Conservation (phyloP, 78 protist genomes). For the Salpingoeca rosetta region DNA sequence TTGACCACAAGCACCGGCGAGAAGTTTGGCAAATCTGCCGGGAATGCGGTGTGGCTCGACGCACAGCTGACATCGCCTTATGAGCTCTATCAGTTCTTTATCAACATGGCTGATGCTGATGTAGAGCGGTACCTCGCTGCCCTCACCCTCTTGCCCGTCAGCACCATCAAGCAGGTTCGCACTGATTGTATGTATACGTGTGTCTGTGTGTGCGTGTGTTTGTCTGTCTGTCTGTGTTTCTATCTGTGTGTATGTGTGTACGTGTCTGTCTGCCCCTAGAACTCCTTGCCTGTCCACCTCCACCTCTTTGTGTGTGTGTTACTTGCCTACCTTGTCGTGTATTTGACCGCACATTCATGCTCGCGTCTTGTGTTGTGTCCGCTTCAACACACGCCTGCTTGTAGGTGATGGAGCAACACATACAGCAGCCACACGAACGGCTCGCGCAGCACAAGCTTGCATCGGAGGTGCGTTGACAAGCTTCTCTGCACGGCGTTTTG, state of each 20-base stretch:
- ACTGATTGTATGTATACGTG: neutral
- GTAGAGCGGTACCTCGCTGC: constrained; percentile 21
- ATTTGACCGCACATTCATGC: neutral
- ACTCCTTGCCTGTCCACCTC: neutral
- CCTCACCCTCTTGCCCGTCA: constrained; percentile 35
- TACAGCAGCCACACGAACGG: neutral
- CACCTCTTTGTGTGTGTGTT: neutral
- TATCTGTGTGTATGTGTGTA: neutral
- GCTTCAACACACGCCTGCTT: neutral
- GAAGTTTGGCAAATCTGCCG: constrained; percentile 65
- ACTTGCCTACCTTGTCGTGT: neutral
- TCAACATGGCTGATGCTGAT: constrained; percentile 28
- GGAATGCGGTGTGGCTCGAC: constrained; percentile 71
- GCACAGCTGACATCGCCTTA: constrained; percentile 42
- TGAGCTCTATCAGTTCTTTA: constrained; percentile 54
- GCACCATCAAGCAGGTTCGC: constrained; percentile 6
- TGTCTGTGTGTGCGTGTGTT: neutral
- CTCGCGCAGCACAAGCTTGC: neutral
- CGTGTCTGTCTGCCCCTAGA: neutral
- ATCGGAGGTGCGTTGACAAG: no score
- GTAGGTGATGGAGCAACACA: neutral
- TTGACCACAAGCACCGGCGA: constrained; percentile 47
- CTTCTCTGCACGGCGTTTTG: neutral
- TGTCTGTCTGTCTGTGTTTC: neutral
- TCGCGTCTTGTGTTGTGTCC: no score